phyloP scores from a whole-genome alignment of 2,329 filamentous ascomycete genomes.

The Penicillium freii region DNA sequence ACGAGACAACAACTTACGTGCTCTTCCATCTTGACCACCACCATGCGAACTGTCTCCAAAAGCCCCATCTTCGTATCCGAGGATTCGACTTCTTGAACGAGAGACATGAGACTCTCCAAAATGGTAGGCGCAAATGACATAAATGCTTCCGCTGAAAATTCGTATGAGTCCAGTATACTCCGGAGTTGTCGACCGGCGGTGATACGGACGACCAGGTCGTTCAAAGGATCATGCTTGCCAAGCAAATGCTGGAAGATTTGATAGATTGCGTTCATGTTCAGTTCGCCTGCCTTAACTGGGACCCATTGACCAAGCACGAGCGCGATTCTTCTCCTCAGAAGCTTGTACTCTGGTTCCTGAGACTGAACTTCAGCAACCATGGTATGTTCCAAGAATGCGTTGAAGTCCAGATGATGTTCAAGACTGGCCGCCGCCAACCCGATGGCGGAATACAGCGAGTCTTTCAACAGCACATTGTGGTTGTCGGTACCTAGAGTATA shows the following conservation, averaged over 20 bases:
- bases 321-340: slow-evolving; percentile 81
- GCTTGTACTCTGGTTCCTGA: slow-evolving; percentile 65
- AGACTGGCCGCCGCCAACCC: slow-evolving; percentile 79
- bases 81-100: slow-evolving; percentile 76
- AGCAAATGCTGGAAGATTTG: slow-evolving; percentile 87
- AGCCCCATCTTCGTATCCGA: slow-evolving; percentile 90
- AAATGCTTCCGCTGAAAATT: slow-evolving; percentile 72
- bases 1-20: slow-evolving; percentile 47
- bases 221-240: slow-evolving; percentile 70
- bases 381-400: slow-evolving; percentile 70
- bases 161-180: slow-evolving; percentile 77
- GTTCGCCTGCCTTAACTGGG: slow-evolving; percentile 67
- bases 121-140: slow-evolving; percentile 73
- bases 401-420: slow-evolving; percentile 75
- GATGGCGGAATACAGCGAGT: slow-evolving; percentile 91
- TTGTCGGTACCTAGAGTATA: slow-evolving; percentile 51
- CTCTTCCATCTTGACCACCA: slow-evolving; percentile 78
- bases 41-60: slow-evolving; percentile 76
- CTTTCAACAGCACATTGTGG: slow-evolving; percentile 76
- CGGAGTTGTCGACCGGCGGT: slow-evolving; percentile 85
- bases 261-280: slow-evolving; percentile 72
- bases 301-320: slow-evolving; percentile 91
- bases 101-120: slow-evolving; percentile 67
- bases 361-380: slow-evolving; percentile 77
- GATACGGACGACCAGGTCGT: slow-evolving; percentile 88